These are phyloP conservation scores for Blastocystis sp. DNA, from an alignment of 352 stramenopile genomes.

Conservation along the genomic window DNA sequence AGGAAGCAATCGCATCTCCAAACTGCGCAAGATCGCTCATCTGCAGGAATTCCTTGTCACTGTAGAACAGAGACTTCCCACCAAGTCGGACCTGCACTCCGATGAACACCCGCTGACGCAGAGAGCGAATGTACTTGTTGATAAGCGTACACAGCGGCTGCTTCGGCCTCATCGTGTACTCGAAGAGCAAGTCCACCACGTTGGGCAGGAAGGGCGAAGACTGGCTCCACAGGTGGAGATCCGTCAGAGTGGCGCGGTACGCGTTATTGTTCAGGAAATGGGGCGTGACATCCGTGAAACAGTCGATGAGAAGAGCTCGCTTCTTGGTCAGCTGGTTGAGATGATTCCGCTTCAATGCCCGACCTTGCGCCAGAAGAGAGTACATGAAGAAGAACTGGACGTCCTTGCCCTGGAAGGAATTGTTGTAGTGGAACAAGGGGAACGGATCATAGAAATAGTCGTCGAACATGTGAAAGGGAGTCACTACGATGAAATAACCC, in stretches of 20 bases:
- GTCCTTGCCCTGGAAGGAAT: background rate
- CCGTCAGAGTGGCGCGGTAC: background rate
- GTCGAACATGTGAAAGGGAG: background rate
- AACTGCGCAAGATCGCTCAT: conserved; percentile 28
- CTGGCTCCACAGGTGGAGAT: background rate
- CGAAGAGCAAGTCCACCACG: conserved; percentile 16
- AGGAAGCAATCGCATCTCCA: background rate
- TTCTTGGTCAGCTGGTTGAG: conserved; percentile 14
- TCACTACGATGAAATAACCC: conserved; percentile 22
- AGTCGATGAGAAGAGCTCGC: conserved; percentile 31
- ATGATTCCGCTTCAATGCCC: conserved; percentile 29
- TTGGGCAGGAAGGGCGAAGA: background rate
- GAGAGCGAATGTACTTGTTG: background rate
- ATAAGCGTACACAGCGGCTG: conserved; percentile 20
- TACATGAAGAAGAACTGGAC: conserved; percentile 46
- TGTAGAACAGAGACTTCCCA: background rate
- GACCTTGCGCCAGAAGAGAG: conserved; percentile 11
- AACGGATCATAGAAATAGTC: conserved; percentile 31
- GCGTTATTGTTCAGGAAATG: conserved; percentile 37
- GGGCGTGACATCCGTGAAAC: conserved; percentile 45
- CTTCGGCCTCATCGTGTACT: conserved; percentile 31
- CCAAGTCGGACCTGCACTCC: conserved; percentile 54
- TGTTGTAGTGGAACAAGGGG: background rate
- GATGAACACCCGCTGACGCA: conserved; percentile 14
- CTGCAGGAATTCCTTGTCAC: conserved; percentile 45